Evolutionary conservation across 352 stramenopile genomes (phyloP), one percentile per base, ranked within the genome.

Genomic region (Albugo laibachii): DNA sequence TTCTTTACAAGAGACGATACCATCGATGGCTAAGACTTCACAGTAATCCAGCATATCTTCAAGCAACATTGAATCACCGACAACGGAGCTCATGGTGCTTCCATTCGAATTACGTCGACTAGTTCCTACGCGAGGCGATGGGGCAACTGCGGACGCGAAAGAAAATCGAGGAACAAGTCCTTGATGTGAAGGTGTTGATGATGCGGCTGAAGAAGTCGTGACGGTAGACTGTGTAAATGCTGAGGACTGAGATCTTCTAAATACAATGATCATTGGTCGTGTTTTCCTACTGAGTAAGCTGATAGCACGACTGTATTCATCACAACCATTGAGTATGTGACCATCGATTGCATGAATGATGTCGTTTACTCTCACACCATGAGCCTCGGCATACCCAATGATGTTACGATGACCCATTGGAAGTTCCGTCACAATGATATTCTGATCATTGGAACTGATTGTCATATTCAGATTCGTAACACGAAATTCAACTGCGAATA

Each of bases 31-130:
- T 37, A 89, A 50, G 3, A 61, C 60, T 52, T 89, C 76, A 49
- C 76, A 86, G 49, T 78, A 86, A 50, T 89, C 76, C 53, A 89
- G 71, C 76, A 89, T 89, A 39, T 89, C 76, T 39, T 83, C 73
- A 14, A 89, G 49, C 14, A 48, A 49, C 60, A 68, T 68, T 66
- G 20, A 75, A 36, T 80, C 71, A 27, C 68, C 71, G 16, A 78
- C 65, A 10, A 77, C 40, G 8, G 38, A 35, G 48, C 71, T 80
- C 47, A 72, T 61, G 18, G 55, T 54, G 11, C 65, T 78, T 31
- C 51, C 52, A 0, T 55, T 58, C 5, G 68, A 80, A 21, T 66
- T 66, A 13, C 68, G 63, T 13, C 68, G 65, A 8, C 53, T 55
- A 44, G 63, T 58, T 20, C 58, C 66, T 0, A 52, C 47, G 8